A percentile compares a stretch with the other conserved stretches of the same genome.
These are phyloP conservation scores for Fagopyrum homotropicum DNA, from an alignment of 148 eudicot genomes.

Conservation along the genomic window DNA sequence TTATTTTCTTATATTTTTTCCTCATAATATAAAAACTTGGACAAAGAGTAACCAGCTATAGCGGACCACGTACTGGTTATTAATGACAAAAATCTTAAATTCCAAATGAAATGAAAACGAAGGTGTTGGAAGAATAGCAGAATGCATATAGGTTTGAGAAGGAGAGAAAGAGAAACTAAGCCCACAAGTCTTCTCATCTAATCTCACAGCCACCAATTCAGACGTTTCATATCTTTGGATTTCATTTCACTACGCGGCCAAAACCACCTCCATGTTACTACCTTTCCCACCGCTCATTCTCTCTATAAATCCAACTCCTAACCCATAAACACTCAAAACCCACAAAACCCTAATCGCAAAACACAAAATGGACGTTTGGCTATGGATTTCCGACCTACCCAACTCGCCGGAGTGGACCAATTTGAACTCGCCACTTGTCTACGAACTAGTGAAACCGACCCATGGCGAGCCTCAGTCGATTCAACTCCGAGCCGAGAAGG, in stretches of 20 bases:
- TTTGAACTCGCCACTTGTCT: slow-evolving; percentile 39
- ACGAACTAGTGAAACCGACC: slow-evolving; percentile 33
- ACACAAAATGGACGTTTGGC: slow-evolving; percentile 66
- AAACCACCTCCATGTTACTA: slow-evolving; percentile 52
- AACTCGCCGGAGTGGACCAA: slow-evolving; percentile 42
- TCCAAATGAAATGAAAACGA: neutral
- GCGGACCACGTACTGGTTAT: neutral
- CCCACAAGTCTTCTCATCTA: neutral
- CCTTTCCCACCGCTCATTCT: slow-evolving; percentile 39
- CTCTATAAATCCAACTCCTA: slow-evolving; percentile 9
- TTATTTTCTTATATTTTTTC: no score
- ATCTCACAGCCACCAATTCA: neutral
- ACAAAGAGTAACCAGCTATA: neutral
- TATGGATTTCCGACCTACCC: slow-evolving; percentile 77
- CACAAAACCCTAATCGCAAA: neutral
- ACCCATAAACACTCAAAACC: neutral
- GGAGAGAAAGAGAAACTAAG: neutral
- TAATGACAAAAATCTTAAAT: neutral
- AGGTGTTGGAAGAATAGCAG: neutral
- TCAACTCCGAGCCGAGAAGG: slow-evolving; percentile 47
- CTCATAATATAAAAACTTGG: neutral
- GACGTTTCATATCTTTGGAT: neutral
- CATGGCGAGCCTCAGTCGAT: slow-evolving; percentile 26
- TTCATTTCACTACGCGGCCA: slow-evolving; percentile 31
- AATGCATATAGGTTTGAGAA: neutral